A percentile compares a stretch with the other conserved stretches of the same genome.
Conservation (phyloP, 768 basidiomycete genomes). For the Scleroderma citrinum region DNA sequence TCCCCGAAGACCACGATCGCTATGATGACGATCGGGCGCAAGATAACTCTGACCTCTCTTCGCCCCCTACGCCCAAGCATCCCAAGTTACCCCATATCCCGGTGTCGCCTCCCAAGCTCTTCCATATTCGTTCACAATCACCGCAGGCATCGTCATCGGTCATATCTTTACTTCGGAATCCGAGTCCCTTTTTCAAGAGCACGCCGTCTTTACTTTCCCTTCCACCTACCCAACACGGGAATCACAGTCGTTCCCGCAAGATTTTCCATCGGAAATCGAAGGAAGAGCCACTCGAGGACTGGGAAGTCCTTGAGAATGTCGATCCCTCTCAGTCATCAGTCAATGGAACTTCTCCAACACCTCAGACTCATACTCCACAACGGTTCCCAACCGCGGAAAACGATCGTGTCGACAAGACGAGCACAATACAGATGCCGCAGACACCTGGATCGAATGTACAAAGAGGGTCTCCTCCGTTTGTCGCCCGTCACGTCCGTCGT, state of each 20-base stretch:
- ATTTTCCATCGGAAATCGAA: constrained; percentile 32
- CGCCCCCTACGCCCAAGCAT: constrained; percentile 28
- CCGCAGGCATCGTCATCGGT: constrained; percentile 31
- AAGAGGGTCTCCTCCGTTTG: constrained; percentile 29
- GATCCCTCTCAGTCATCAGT: constrained; percentile 21
- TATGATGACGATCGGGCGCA: constrained; percentile 28
- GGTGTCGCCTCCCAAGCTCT: constrained; percentile 27
- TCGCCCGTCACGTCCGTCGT: constrained; percentile 28
- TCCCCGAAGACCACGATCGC: constrained; percentile 27
- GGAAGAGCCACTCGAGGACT: constrained; percentile 29
- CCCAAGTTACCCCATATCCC: constrained; percentile 26
- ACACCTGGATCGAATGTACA: constrained; percentile 11
- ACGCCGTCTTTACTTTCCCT: constrained; percentile 26
- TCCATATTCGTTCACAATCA: constrained; percentile 25
- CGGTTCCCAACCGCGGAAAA: constrained; percentile 8
- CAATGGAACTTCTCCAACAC: constrained; percentile 17
- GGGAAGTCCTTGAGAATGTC: constrained; percentile 27
- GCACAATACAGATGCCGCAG: constrained; percentile 19
- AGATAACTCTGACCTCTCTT: constrained; percentile 27
- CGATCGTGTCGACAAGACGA: constrained; percentile 19
- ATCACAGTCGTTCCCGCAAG: constrained; percentile 24
- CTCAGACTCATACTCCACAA: constrained; percentile 12
- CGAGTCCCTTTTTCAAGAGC: constrained; percentile 31
- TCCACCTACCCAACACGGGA: constrained; percentile 29
- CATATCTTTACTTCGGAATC: constrained; percentile 29